Conservation (phyloP, 2,329 filamentous ascomycete genomes). For the Ceratocystis cacaofunesta region DNA sequence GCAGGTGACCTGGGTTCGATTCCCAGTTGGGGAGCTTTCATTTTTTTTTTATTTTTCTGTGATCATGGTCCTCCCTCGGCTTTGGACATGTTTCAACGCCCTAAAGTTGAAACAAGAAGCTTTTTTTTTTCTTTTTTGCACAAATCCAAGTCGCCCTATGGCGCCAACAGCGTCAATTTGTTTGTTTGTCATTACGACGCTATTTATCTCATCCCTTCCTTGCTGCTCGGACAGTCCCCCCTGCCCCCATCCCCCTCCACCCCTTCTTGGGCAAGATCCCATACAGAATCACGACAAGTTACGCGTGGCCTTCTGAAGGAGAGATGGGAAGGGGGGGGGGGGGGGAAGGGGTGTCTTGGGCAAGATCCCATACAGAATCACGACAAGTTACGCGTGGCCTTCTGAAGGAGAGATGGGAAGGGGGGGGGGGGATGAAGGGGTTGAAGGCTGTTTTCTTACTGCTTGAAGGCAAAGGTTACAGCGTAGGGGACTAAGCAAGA, state of each 20-base stretch:
- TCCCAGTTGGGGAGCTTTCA: slow-evolving; percentile 3
- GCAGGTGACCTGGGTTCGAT: slow-evolving; percentile 11
- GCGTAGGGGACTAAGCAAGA: too few relatives aligned
- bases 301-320: background rate
- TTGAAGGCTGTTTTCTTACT: background rate
- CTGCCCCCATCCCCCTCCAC: background rate
- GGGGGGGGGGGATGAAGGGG: background rate
- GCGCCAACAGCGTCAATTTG: too few relatives aligned
- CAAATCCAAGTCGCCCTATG: too few relatives aligned
- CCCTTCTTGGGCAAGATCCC: background rate
- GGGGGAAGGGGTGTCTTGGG: too few relatives aligned
- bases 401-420: background rate
- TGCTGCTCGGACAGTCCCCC: background rate
- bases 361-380: background rate
- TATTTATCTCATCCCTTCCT: background rate
- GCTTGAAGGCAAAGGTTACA: too few relatives aligned
- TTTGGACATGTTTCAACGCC: too few relatives aligned
- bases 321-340: background rate
- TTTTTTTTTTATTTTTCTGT: background rate
- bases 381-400: slow-evolving; percentile 2
- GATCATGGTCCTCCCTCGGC: too few relatives aligned
- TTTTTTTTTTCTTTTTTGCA: background rate
- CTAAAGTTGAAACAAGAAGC: too few relatives aligned
- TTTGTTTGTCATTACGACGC: too few relatives aligned
- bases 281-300: background rate